A percentile compares a stretch with the other conserved stretches of the same genome.
Conservation (phyloP, 805 yeast species). For the Starmerella apis region DNA sequence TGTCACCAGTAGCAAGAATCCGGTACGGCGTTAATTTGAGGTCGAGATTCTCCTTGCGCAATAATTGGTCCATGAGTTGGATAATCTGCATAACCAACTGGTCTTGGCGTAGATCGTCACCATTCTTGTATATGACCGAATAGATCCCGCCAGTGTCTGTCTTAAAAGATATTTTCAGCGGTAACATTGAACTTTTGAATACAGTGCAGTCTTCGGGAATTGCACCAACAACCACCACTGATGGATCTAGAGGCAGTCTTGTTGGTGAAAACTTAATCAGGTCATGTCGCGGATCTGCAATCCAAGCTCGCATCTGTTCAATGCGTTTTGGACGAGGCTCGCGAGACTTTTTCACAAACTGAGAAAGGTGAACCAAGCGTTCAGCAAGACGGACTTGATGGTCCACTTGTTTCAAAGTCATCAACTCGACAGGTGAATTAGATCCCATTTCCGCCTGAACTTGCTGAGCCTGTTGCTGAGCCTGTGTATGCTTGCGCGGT, state of each 20-base stretch:
- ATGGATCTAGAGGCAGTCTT: conserved; percentile 75
- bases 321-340: conserved; percentile 71
- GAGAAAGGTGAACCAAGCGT: conserved; percentile 54
- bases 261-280: conserved; percentile 42
- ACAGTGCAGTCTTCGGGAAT: conserved; percentile 72
- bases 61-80: conserved; percentile 75
- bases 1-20: conserved; percentile 80
- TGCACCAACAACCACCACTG: conserved; percentile 60
- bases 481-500: conserved; percentile 20
- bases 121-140: conserved; percentile 85
- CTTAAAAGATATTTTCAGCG: conserved; percentile 69
- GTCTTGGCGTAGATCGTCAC: conserved; percentile 93
- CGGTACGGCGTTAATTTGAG: conserved; percentile 77
- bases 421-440: conserved; percentile 6
- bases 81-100: conserved; percentile 93
- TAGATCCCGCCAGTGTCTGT: conserved; percentile 46
- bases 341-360: conserved; percentile 50
- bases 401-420: conserved; percentile 24
- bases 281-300: conserved; percentile 41
- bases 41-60: conserved; percentile 83
- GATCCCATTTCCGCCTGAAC: conserved; percentile 2
- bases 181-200: conserved; percentile 83
- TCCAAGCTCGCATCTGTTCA: conserved; percentile 51
- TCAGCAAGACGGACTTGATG: conserved; percentile 62
- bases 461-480: conserved; percentile 6